Evolutionary conservation across 2,329 filamentous ascomycete species (phyloP).

Genomic region (Sporothrix sp.): DNA sequence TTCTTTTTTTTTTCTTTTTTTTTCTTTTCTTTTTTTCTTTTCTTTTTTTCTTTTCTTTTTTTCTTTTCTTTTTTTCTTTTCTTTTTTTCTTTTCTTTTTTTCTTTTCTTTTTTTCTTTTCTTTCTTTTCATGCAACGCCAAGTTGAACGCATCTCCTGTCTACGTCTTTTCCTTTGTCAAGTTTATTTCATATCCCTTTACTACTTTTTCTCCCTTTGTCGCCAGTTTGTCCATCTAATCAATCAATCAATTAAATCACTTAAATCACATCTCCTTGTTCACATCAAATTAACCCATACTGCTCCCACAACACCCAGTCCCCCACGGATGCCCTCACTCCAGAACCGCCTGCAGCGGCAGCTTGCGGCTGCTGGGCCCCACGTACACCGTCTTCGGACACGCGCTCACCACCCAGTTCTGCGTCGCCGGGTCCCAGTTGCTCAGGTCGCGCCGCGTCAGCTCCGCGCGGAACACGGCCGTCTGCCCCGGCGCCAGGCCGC

Average conservation of each 20-base stretch:
- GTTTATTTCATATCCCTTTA: too few species aligned
- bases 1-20: background rate
- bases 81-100: too few species aligned
- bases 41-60: background rate
- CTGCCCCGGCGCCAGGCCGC: conserved; percentile 55
- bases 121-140: too few species aligned
- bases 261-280: too few species aligned
- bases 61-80: background rate
- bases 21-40: background rate
- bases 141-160: too few species aligned
- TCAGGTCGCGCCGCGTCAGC: conserved; percentile 70
- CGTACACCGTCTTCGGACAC: conserved; percentile 42
- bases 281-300: too few species aligned
- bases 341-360: conserved; percentile 34
- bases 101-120: too few species aligned
- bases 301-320: too few species aligned
- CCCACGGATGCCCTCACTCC: background rate
- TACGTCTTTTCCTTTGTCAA: too few species aligned
- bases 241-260: too few species aligned
- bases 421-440: conserved; percentile 69
- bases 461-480: conserved; percentile 55
- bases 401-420: conserved; percentile 73
- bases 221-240: too few species aligned
- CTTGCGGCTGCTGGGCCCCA: conserved; percentile 47
- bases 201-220: too few species aligned